Conservation (phyloP, 805 yeast genomes). For the Kockiozyma suomiensis region DNA sequence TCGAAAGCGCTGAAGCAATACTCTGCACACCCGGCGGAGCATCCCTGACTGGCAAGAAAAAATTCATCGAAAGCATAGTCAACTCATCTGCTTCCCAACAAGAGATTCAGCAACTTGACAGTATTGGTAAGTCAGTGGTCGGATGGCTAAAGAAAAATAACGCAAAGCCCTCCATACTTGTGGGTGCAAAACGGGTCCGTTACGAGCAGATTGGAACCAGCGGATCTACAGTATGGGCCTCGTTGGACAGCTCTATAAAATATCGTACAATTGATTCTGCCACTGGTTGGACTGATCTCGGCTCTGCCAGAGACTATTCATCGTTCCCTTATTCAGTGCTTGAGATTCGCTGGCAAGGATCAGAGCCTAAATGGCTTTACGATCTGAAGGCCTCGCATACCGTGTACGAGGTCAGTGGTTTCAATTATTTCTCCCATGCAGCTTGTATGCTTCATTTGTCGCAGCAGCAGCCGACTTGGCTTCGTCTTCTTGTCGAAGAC, state of each 20-base stretch:
- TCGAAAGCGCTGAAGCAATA: slow-evolving; percentile 28
- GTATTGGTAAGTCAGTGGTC: slow-evolving; percentile 28
- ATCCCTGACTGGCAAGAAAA: slow-evolving; percentile 23
- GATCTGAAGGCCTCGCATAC: slow-evolving; percentile 53
- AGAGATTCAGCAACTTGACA: slow-evolving; percentile 29
- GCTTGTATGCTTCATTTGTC: slow-evolving; percentile 42
- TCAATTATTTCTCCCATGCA: slow-evolving; percentile 45
- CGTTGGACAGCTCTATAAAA: slow-evolving; percentile 39
- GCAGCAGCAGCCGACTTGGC: slow-evolving; percentile 48
- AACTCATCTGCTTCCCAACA: slow-evolving; percentile 21
- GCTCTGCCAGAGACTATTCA: slow-evolving; percentile 10
- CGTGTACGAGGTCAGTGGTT: slow-evolving; percentile 50
- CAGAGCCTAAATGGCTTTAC: slow-evolving; percentile 45
- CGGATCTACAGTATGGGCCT: slow-evolving; percentile 43
- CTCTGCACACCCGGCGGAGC: slow-evolving; percentile 31
- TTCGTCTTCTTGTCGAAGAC: slow-evolving; percentile 44
- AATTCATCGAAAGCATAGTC: slow-evolving; percentile 31
- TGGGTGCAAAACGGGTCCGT: slow-evolving; percentile 24
- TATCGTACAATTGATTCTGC: slow-evolving; percentile 15
- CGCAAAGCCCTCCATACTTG: slow-evolving; percentile 24
- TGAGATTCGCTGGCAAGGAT: slow-evolving; percentile 51
- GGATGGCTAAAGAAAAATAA: slow-evolving; percentile 18
- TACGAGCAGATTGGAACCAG: slow-evolving; percentile 27
- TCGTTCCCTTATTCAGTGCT: slow-evolving; percentile 55
- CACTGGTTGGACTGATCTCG: slow-evolving; percentile 26